These are phyloP conservation scores for Grammothele lineata DNA, from an alignment of 768 basidiomycete species.

Conservation along the genomic window DNA sequence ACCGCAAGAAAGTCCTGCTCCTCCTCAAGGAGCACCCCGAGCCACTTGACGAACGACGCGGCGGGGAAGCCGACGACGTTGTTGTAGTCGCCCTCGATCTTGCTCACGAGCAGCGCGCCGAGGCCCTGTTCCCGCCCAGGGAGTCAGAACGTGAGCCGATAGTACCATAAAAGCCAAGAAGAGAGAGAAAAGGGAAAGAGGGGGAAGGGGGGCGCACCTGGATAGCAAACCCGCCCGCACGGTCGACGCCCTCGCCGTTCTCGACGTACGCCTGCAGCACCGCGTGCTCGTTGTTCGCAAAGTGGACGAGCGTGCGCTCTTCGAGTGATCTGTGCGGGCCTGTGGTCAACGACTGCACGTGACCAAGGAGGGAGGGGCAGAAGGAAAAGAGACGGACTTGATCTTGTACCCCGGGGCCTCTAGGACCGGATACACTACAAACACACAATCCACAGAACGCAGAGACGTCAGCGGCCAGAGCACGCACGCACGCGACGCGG, in stretches of 20 bases:
- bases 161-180: no score
- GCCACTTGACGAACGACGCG: conserved; percentile 73
- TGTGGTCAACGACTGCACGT: no score
- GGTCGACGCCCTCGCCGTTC: conserved; percentile 78
- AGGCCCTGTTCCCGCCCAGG: conserved; percentile 65
- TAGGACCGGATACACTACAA: conserved; percentile 71
- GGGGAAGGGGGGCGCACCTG: conserved; percentile 50
- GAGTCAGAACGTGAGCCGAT: neutral
- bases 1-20: conserved; percentile 62
- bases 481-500: neutral
- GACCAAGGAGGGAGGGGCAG: no score
- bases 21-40: conserved; percentile 69
- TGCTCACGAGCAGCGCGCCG: conserved; percentile 76
- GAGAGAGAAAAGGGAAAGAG: neutral
- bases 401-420: conserved; percentile 73
- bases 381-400: conserved; percentile 40
- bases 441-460: no score
- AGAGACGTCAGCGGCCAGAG: neutral
- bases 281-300: conserved; percentile 55
- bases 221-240: conserved; percentile 92
- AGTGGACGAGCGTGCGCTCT: conserved; percentile 76
- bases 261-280: conserved; percentile 78
- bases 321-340: conserved; percentile 60
- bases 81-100: conserved; percentile 85
- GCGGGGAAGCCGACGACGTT: conserved; percentile 94